A percentile compares a stretch with the other conserved stretches of the same genome.
Evolutionary conservation across 257 asterid species (phyloP).

Genomic region (Nicotiana otophora): DNA sequence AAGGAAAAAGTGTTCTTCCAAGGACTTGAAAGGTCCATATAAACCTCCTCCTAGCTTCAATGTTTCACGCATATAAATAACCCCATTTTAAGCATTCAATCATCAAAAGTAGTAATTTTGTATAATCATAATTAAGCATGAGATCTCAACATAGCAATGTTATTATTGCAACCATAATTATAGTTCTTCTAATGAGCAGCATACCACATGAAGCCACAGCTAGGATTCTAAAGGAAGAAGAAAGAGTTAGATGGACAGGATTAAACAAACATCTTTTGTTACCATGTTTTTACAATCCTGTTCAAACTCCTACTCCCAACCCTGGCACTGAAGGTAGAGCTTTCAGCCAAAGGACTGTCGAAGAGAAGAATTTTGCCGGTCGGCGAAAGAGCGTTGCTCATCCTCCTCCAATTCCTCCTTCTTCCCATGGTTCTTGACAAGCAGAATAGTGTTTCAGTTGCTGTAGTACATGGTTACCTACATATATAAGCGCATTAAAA

Average conservation of each 20-base stretch:
- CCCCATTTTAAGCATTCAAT: not conserved
- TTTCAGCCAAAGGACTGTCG: slow-evolving; percentile 15
- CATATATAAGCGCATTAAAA: not conserved
- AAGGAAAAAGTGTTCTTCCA: not conserved
- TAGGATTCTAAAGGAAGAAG: not conserved
- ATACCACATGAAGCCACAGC: slow-evolving; percentile 3
- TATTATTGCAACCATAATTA: not conserved
- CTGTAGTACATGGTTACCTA: not conserved
- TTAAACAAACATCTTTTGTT: not conserved
- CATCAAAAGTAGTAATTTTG: not conserved
- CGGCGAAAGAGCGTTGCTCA: not conserved
- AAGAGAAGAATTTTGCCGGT: slow-evolving; percentile 41
- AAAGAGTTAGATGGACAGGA: too few relatives aligned
- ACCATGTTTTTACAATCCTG: slow-evolving; percentile 4
- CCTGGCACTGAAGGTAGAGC: slow-evolving; percentile 28
- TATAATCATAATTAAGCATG: not conserved
- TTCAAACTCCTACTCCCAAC: slow-evolving; percentile 17
- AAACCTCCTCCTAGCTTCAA: not conserved
- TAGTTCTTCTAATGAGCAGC: slow-evolving; percentile 10
- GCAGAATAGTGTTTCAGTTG: too few relatives aligned
- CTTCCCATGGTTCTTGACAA: not conserved
- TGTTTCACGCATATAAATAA: not conserved
- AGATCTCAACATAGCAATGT: not conserved
- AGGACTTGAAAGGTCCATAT: not conserved
- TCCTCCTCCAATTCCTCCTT: slow-evolving; percentile 7